Evolutionary conservation across 805 yeast genomes (phyloP).

Genomic region (Pichia deserticola): DNA sequence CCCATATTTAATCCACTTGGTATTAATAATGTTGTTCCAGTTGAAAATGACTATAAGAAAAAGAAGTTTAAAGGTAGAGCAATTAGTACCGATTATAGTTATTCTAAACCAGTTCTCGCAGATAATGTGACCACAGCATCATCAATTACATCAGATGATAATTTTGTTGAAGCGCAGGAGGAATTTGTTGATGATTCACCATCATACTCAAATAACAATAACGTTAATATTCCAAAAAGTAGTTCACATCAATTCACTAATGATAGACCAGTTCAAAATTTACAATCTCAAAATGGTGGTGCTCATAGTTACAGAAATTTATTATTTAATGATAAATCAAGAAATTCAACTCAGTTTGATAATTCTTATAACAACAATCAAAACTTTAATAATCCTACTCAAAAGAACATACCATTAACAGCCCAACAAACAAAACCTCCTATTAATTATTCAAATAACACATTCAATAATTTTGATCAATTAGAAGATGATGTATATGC

Average conservation of each 20-base stretch:
- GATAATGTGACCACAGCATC: background rate
- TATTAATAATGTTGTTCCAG: background rate
- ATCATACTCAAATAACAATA: constrained; percentile 1
- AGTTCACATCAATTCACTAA: background rate
- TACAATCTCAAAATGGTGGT: background rate
- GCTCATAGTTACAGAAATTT: constrained; percentile 11
- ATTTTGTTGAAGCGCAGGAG: constrained; percentile 8
- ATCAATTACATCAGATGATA: constrained; percentile 1
- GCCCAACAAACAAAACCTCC: background rate
- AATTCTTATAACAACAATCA: no score
- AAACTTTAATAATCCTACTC: background rate
- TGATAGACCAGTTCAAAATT: no score
- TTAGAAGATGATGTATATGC: background rate
- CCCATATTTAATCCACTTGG: constrained; percentile 1
- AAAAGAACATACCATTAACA: no score
- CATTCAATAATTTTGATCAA: background rate
- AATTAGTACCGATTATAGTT: background rate
- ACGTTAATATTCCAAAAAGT: background rate
- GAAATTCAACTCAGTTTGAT: constrained; percentile 4
- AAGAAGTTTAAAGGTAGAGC: background rate
- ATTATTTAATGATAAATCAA: background rate
- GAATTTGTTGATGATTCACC: background rate
- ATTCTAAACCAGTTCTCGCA: background rate
- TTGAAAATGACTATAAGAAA: background rate
- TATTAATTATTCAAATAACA: background rate